Percentiles rank a stretch among this genome's conserved stretches.
Evolutionary conservation across 345 rosid genomes (phyloP).

Genomic region (Citrus inodora): DNA sequence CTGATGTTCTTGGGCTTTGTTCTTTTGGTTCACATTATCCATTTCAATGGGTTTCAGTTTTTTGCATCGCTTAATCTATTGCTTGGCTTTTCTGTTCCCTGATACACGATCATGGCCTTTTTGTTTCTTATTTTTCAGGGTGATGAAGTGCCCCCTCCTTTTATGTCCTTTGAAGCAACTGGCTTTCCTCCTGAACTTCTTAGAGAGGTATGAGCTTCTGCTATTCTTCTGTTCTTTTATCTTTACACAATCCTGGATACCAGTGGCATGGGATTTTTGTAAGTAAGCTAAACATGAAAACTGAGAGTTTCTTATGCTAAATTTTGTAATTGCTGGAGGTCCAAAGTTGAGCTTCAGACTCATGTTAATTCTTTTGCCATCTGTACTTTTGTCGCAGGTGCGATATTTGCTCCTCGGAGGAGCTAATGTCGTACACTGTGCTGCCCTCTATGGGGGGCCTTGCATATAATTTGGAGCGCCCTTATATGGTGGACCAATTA

Average conservation of each 20-base stretch:
- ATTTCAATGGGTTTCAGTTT: neutral
- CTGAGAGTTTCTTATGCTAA: conserved; percentile 21
- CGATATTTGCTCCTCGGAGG: conserved; percentile 98
- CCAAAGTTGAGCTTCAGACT: conserved; percentile 52
- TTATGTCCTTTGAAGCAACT: conserved; percentile 69
- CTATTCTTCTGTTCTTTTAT: conserved; percentile 4
- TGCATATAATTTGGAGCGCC: conserved; percentile 74
- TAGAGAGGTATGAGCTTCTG: conserved; percentile 65
- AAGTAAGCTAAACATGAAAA: conserved; percentile 23
- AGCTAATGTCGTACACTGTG: conserved; percentile 99
- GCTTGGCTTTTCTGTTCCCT: neutral
- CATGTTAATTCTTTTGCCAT: conserved; percentile 61
- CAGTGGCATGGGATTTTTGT: conserved; percentile 14
- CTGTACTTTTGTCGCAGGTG: conserved; percentile 96
- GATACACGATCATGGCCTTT: neutral
- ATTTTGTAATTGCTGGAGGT: conserved; percentile 47
- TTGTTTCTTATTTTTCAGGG: conserved; percentile 47
- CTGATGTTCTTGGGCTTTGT: neutral
- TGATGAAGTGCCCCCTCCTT: conserved; percentile 71
- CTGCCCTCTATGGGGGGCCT: conserved; percentile 65
- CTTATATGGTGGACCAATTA: conserved; percentile 69
- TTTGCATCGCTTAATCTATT: neutral
- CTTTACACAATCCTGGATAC: neutral
- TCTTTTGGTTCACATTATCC: neutral
- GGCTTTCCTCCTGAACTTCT: conserved; percentile 91